Base-by-base conservation (phyloP, 192 early-diverging fungal genomes). In the Podila horticola region DNA sequence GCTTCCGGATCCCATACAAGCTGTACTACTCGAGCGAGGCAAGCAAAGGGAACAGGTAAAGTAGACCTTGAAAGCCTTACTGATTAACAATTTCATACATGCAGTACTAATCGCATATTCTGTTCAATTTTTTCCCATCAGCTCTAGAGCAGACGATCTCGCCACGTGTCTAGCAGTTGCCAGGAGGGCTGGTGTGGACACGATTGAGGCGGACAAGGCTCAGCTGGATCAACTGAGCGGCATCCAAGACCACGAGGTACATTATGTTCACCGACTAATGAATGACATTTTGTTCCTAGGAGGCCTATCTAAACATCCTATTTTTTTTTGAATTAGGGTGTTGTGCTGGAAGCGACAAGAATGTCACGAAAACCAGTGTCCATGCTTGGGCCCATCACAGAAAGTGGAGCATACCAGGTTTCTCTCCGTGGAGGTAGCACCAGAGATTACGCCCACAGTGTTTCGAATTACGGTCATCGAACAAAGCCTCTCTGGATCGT, bases 21-120 rank as follows among this genome's bases (percentile, higher is more conserved):
- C 38, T 76, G 19, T 66, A 70, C 28, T 71, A 76, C 17, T 22
- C 41, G n/a, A 26, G 24, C n/a, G 52, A 55, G 13, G n/a, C 52
- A 24, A 24, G 20, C 52, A n/a, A 22, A 55, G 17, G 52, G 24
- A 55, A 22, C 22, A 55, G 52, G 52, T 26, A 26, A 55, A 10
- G 20, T 55, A 22, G 41, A 45, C 41, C 41, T 15, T 17, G 41
- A 17, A 12, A 45, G 13, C 15, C 15, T 45, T 45, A 4, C 41
- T 45, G 15, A 17, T 45, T 45, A 17, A 45, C 13, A 45, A 17
- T 3, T 45, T 8, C 11, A 45, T n/a, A 24, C 17, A 4, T 26
- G 9, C 17, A 52, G 50, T 26, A 55, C 24, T 55, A 55, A 55
- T 1, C 52, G 20, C 11, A 26, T 55, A 24, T 19, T 52, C 24